These are phyloP conservation scores for Syncephalastrum contaminatum DNA, from an alignment of 371 early-diverging fungal species.

Conservation along the genomic window DNA sequence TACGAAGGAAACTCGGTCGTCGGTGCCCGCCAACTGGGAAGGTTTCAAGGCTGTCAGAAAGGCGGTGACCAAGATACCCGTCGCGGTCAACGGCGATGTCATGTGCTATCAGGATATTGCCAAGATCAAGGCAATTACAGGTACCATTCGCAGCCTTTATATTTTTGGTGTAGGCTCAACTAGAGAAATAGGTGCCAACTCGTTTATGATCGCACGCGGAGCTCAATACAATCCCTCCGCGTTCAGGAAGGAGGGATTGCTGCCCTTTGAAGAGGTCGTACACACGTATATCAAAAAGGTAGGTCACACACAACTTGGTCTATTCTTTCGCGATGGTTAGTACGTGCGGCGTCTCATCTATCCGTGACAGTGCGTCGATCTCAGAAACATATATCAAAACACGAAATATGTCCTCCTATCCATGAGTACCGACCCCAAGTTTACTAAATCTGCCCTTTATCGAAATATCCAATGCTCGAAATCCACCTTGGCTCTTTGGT, in stretches of 20 bases:
- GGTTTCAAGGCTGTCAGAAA: slow-evolving; percentile 70
- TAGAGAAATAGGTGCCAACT: slow-evolving; percentile 41
- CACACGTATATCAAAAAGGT: slow-evolving; percentile 68
- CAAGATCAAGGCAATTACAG: slow-evolving; percentile 52
- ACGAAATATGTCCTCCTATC: slow-evolving; percentile 88
- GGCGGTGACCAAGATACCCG: slow-evolving; percentile 68
- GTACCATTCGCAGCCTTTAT: slow-evolving; percentile 18
- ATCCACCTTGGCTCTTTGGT: slow-evolving; percentile 50
- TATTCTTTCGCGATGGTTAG: no score
- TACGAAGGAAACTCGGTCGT: slow-evolving; percentile 71
- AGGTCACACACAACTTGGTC: slow-evolving; percentile 2
- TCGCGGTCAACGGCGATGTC: slow-evolving; percentile 94
- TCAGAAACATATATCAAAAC: slow-evolving; percentile 77
- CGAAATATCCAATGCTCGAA: slow-evolving; percentile 49
- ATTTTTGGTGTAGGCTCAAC: neutral
- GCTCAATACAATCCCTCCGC: slow-evolving; percentile 83
- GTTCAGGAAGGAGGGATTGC: slow-evolving; percentile 67
- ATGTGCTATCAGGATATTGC: slow-evolving; percentile 61
- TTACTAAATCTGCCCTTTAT: slow-evolving; percentile 50
- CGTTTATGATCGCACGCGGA: slow-evolving; percentile 91
- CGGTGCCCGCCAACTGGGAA: slow-evolving; percentile 85
- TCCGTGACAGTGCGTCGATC: slow-evolving; percentile 38
- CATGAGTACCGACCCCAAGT: slow-evolving; percentile 69
- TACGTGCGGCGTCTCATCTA: neutral
- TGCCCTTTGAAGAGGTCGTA: slow-evolving; percentile 56